Evolutionary conservation across 495 filamentous ascomycete genomes (phyloP).

Genomic region (Cercophora newfieldiana): DNA sequence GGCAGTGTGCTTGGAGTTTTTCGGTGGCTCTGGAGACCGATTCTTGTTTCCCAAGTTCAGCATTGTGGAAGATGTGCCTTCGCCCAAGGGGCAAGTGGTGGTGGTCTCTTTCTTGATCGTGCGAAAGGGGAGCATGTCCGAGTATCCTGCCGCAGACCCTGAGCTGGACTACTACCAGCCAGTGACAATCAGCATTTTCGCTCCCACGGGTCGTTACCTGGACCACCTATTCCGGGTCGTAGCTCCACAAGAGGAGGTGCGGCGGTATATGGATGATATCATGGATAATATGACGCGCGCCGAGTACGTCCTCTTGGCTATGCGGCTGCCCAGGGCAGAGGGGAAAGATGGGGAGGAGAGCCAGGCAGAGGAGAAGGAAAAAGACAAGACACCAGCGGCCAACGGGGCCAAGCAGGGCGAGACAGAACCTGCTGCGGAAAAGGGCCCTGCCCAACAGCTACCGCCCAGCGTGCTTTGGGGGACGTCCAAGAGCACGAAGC

Average conservation of each 20-base stretch:
- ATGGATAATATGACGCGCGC: slow-evolving; percentile 73
- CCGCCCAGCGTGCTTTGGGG: slow-evolving; percentile 44
- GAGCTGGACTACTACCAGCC: slow-evolving; percentile 84
- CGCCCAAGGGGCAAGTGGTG: slow-evolving; percentile 43
- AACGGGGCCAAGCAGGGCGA: slow-evolving; percentile 1
- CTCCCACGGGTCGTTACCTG: slow-evolving; percentile 61
- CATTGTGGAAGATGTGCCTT: slow-evolving; percentile 69
- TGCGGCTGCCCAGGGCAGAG: slow-evolving; percentile 59
- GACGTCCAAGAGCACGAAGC: slow-evolving; percentile 34
- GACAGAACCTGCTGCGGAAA: background rate
- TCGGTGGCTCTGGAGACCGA: slow-evolving; percentile 76
- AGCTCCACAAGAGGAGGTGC: slow-evolving; percentile 73
- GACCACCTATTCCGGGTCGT: slow-evolving; percentile 78
- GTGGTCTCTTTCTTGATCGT: slow-evolving; percentile 68
- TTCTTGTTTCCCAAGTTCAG: slow-evolving; percentile 86
- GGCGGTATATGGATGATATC: slow-evolving; percentile 79
- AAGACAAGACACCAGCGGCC: slow-evolving; percentile 16
- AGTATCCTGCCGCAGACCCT: slow-evolving; percentile 52
- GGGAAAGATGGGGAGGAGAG: slow-evolving; percentile 22
- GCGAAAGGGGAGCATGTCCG: slow-evolving; percentile 55
- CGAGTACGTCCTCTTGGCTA: slow-evolving; percentile 66
- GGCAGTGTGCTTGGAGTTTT: slow-evolving; percentile 82
- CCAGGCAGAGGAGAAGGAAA: slow-evolving; percentile 29
- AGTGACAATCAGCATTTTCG: slow-evolving; percentile 75
- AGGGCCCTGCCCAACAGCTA: slow-evolving; percentile 12